Evolutionary conservation across 83 land plant species (phyloP).

Genomic region (Larix sibirica): DNA sequence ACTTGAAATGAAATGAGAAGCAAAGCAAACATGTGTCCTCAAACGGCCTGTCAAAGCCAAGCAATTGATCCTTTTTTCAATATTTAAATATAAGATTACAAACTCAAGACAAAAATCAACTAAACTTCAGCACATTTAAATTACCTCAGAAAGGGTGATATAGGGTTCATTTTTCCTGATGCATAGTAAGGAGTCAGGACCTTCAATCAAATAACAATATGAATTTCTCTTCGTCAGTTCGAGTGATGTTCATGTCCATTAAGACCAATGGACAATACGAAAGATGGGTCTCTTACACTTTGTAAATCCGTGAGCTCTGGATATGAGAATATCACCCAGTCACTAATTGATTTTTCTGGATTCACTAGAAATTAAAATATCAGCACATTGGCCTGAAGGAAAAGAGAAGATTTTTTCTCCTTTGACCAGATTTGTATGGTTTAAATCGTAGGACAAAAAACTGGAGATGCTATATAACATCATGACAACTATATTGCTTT

Average conservation of each 20-base stretch:
- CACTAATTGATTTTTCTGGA: background rate
- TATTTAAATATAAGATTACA: background rate
- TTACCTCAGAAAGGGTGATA: conserved; percentile 49
- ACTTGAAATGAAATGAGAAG: background rate
- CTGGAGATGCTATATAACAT: no score
- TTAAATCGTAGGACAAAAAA: no score
- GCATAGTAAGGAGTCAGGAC: conserved; percentile 43
- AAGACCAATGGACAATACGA: no score
- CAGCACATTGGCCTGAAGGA: no score
- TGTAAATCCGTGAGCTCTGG: no score
- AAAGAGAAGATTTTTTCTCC: background rate
- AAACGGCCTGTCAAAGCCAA: background rate
- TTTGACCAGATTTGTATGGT: no score
- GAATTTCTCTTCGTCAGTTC: no score
- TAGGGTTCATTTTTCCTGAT: conserved; percentile 47
- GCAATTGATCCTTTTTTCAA: background rate
- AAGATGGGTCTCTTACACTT: no score
- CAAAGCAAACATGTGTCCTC: background rate
- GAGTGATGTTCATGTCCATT: no score
- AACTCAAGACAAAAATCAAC: background rate
- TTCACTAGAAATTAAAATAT: no score
- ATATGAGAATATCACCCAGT: background rate
- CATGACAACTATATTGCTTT: no score
- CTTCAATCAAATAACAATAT: no score
- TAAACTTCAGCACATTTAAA: background rate